Evolutionary conservation across 1,284 basidiomycete species (phyloP).

Genomic region (Microbotryomycetes sp.): DNA sequence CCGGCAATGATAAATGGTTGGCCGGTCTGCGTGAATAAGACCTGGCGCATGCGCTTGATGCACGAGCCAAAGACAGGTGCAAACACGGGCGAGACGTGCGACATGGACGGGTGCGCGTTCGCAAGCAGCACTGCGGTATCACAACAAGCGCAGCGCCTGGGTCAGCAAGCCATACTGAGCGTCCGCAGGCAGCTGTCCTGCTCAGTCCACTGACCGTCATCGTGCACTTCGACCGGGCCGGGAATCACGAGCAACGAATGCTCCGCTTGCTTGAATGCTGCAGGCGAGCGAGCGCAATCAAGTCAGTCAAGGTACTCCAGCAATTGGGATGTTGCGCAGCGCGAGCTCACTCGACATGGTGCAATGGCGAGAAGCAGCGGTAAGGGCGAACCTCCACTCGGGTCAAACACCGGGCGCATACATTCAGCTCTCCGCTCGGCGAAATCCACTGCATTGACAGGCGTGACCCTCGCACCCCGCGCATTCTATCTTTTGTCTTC

Average conservation of each 20-base stretch:
- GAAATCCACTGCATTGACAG: too few species aligned
- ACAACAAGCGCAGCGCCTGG: conserved; percentile 25
- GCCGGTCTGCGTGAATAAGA: conserved; percentile 55
- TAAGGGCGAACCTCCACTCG: too few species aligned
- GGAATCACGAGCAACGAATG: conserved; percentile 51
- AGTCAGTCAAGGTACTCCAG: neutral
- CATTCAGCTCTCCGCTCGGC: too few species aligned
- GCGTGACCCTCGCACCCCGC: too few species aligned
- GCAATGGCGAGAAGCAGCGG: neutral
- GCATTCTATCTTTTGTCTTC: neutral
- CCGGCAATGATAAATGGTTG: conserved; percentile 90
- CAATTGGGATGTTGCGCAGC: too few species aligned
- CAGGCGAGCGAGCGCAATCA: neutral
- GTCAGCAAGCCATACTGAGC: neutral
- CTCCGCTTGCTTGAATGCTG: conserved; percentile 23
- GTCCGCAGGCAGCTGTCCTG: neutral
- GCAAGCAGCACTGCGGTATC: conserved; percentile 54
- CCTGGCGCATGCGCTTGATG: conserved; percentile 71
- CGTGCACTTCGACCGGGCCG: conserved; percentile 71
- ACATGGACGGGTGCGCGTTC: conserved; percentile 79
- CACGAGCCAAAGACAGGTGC: conserved; percentile 83
- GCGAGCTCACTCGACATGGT: neutral
- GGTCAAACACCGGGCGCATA: too few species aligned
- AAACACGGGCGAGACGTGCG: conserved; percentile 87
- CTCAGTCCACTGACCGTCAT: conserved; percentile 51